These are phyloP conservation scores for Metrosideros polymorpha DNA, from an alignment of 441 rosid species.

Conservation along the genomic window DNA sequence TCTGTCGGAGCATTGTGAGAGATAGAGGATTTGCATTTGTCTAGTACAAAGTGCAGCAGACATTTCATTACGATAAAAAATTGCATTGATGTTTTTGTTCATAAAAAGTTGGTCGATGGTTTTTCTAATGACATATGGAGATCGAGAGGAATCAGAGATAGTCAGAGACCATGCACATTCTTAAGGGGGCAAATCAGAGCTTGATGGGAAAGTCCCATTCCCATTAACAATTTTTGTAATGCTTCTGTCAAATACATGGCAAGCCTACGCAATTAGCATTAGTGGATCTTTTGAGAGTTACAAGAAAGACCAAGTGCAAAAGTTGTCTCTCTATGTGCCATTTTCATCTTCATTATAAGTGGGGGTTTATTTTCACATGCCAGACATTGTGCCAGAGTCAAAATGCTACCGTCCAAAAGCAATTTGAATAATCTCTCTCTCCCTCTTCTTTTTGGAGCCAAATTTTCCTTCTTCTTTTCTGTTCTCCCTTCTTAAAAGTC, in stretches of 20 bases:
- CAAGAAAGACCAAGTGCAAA: background rate
- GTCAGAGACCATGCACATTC: background rate
- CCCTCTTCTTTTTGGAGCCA: background rate
- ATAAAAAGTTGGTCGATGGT: background rate
- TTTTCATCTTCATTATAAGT: background rate
- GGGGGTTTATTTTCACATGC: background rate
- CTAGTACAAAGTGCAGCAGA: background rate
- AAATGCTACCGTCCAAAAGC: background rate
- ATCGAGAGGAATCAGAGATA: background rate
- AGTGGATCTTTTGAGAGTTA: background rate
- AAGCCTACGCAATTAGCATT: background rate
- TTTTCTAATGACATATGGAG: background rate
- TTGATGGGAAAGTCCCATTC: background rate
- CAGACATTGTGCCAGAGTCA: background rate
- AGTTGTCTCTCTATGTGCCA: background rate
- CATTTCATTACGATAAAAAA: too few relatives aligned
- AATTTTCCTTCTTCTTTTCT: background rate
- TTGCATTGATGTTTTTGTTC: background rate
- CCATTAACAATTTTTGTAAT: background rate
- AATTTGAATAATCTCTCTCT: background rate
- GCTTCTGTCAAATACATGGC: background rate
- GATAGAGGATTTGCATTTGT: too few relatives aligned
- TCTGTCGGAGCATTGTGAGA: too few relatives aligned
- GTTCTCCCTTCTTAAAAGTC: background rate
- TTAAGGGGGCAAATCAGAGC: background rate